Conservation (phyloP, 129 eudicot genomes). For the Tagetes erecta region DNA sequence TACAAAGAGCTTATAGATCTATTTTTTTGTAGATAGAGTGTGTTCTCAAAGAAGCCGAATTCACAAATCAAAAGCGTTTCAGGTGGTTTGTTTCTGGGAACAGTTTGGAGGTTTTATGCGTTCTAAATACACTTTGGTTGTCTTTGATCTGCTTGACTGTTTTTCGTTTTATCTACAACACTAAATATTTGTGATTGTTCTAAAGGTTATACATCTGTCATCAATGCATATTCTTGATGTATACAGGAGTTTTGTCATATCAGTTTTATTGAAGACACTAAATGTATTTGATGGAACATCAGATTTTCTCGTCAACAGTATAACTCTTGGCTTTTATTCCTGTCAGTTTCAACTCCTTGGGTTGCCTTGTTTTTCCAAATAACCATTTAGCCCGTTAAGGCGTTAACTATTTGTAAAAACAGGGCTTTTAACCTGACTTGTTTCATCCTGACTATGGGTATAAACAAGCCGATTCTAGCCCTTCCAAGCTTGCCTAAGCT, state of each 20-base stretch:
- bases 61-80: constrained; percentile 81
- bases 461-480: background rate
- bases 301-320: constrained; percentile 50
- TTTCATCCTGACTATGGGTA: background rate
- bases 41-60: constrained; percentile 73
- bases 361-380: background rate
- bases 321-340: background rate
- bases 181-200: background rate
- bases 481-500: no score
- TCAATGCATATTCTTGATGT: background rate
- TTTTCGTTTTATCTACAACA: background rate
- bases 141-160: background rate
- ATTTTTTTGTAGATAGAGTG: constrained; percentile 47
- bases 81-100: constrained; percentile 88
- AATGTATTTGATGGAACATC: constrained; percentile 79
- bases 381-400: background rate
- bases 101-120: constrained; percentile 28
- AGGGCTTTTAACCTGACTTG: background rate
- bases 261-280: constrained; percentile 74
- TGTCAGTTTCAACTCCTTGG: background rate
- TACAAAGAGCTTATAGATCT: constrained; percentile 13
- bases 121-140: background rate
- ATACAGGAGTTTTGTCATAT: constrained; percentile 69
- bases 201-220: background rate
- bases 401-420: background rate